Evolutionary conservation across 208 protist species (phyloP).

Genomic region (Trypanosoma caninum): DNA sequence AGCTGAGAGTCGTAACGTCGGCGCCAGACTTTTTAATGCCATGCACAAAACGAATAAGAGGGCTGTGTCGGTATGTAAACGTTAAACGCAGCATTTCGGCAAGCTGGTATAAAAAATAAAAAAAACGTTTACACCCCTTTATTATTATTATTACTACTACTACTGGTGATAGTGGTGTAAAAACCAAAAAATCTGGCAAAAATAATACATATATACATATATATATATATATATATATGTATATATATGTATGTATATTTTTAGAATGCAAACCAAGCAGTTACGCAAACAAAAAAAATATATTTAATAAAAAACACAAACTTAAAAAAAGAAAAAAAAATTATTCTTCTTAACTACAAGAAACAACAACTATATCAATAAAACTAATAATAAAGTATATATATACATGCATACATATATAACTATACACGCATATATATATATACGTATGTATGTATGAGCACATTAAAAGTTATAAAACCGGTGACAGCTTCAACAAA

Average conservation of each 20-base stretch:
- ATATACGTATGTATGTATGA: background rate
- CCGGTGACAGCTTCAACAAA: constrained; percentile 23
- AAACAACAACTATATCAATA: too few relatives aligned
- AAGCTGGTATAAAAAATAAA: background rate
- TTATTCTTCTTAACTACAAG: too few relatives aligned
- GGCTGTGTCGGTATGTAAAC: constrained; percentile 28
- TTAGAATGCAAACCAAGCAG: background rate
- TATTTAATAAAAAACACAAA: too few relatives aligned
- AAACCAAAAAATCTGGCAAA: background rate
- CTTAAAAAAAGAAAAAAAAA: too few relatives aligned
- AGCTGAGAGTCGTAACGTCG: background rate
- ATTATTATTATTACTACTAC: background rate
- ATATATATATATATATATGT: background rate
- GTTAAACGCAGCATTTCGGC: constrained; percentile 35
- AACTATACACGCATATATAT: background rate
- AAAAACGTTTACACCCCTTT: too few relatives aligned
- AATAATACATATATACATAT: background rate
- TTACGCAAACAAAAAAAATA: too few relatives aligned
- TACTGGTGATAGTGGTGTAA: background rate
- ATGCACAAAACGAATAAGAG: constrained; percentile 75
- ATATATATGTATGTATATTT: background rate
- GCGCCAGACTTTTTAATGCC: constrained; percentile 58
- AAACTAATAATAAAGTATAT: too few relatives aligned
- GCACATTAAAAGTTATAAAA: background rate
- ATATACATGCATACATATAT: background rate